Evolutionary conservation across 257 asterid species (phyloP).

Genomic region (Gentiana macrophylla): DNA sequence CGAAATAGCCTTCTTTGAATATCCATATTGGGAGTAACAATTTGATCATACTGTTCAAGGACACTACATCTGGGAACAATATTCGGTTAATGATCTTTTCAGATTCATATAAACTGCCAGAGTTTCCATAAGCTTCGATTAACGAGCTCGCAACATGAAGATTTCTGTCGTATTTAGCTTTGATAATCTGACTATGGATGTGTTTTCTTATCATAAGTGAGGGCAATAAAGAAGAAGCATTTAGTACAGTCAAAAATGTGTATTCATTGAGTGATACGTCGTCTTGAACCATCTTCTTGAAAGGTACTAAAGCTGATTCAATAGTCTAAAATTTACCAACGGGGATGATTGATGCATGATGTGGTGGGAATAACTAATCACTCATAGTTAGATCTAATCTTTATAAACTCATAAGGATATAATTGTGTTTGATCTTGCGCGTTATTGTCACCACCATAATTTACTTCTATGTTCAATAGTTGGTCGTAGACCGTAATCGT

Average conservation of each 20-base stretch:
- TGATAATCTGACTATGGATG: constrained; percentile 13
- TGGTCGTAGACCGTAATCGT: too few species aligned
- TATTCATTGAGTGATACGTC: too few species aligned
- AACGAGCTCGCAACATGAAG: constrained; percentile 19
- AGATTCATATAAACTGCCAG: constrained; percentile 15
- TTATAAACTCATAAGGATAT: too few species aligned
- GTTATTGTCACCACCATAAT: too few species aligned
- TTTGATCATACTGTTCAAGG: constrained; percentile 17
- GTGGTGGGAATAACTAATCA: too few species aligned
- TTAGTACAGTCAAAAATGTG: background rate
- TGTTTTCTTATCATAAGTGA: constrained; percentile 14
- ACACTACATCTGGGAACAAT: constrained; percentile 2
- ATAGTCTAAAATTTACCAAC: too few species aligned
- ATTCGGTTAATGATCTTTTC: constrained; percentile 7
- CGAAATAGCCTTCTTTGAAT: constrained; percentile 4
- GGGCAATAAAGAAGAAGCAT: constrained; percentile 14
- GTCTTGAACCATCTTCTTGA: too few species aligned
- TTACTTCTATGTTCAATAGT: too few species aligned
- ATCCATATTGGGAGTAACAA: constrained; percentile 16
- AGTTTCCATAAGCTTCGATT: constrained; percentile 19
- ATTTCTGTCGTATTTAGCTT: constrained; percentile 9
- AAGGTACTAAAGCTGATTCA: too few species aligned
- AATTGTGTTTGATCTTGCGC: too few species aligned
- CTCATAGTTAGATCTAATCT: too few species aligned
- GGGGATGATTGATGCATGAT: too few species aligned